Evolutionary conservation across 306 rosid species (phyloP), one percentile per base, ranked within the genome.

Genomic region (Medicago lupulina): DNA sequence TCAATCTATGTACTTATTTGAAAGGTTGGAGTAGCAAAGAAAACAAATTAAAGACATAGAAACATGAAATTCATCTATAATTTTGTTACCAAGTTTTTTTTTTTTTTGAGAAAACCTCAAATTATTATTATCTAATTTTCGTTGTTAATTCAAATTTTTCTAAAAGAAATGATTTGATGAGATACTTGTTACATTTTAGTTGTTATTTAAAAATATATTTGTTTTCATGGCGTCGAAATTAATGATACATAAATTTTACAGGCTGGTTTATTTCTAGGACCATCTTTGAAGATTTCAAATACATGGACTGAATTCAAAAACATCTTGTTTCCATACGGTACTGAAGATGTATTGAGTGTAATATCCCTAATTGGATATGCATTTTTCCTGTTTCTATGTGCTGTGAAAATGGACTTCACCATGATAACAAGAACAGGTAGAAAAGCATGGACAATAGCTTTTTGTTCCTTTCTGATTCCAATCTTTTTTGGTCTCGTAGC

Each of bases 401-500:
- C 73, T 3, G 93, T 81, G 19, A 77, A 86, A 47, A 88, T 88
- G 91, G 91, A 92, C 23, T 23, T 81, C 5, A 81, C 82, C 49
- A 41, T 83, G 85, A 58, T 83, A 23, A 21, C 54, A 0, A 87
- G 67, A 72, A 70, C 85, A 1, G 93, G 92, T 4, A 74, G 17
- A 59, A 92, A 85, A 73, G 71, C 87, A 0, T 31, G 85, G 65
- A 11, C 75, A 12, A 81, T 76, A 0, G 89, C 87, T 4, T 5
- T 86, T 0, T 21, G 28, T 0, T 36, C 89, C 6, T 3, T 77
- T 0, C 0, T 69, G 1, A 19, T 39, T 9, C 90, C 90, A 0
- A 8, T n/a, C 10, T 38, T 2, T 8, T 6, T 23, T 6, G 58
- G 75, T 13, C 51, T 70, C 4, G 3, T 0, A 8, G 0, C 5